phyloP scores from a whole-genome alignment of 1,139 yeast genomes.

The Candida dubliniensis region DNA sequence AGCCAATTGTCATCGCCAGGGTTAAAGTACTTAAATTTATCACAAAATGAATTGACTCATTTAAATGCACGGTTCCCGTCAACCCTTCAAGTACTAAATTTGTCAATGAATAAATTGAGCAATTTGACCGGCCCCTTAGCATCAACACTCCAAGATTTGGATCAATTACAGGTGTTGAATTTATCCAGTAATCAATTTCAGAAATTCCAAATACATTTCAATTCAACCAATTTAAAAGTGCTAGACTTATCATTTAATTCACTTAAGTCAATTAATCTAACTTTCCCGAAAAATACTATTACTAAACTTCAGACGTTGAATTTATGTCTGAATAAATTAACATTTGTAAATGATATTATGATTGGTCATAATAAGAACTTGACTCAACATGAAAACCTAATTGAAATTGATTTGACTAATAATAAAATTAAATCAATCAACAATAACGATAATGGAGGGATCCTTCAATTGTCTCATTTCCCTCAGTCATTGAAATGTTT shows the following conservation, averaged over 20 bases:
- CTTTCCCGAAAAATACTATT: slow-evolving; percentile 13
- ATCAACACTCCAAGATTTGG: slow-evolving; percentile 10
- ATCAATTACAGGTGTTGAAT: slow-evolving; percentile 14
- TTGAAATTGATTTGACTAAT: slow-evolving; percentile 23
- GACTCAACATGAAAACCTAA: slow-evolving; percentile 16
- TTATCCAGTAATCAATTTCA: slow-evolving; percentile 17
- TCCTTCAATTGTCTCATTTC: slow-evolving; percentile 5
- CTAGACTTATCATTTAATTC: slow-evolving; percentile 21
- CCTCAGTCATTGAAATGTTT: slow-evolving; percentile 18
- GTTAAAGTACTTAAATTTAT: slow-evolving; percentile 15
- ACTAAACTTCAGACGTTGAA: slow-evolving; percentile 19
- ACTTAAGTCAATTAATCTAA: slow-evolving; percentile 11
- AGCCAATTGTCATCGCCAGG: slow-evolving; percentile 5
- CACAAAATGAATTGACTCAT: slow-evolving; percentile 16
- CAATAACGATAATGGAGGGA: slow-evolving; percentile 6
- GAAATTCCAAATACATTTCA: slow-evolving; percentile 10
- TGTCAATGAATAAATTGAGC: slow-evolving; percentile 14
- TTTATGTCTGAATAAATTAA: slow-evolving; percentile 20
- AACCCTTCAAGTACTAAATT: slow-evolving; percentile 12
- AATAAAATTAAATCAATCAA: slow-evolving; percentile 15
- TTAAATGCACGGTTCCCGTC: slow-evolving; percentile 13
- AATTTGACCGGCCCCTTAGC: slow-evolving; percentile 7
- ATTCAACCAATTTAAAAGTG: slow-evolving; percentile 10
- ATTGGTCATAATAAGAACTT: slow-evolving; percentile 17
- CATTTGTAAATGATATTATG: slow-evolving; percentile 12